These are phyloP conservation scores for Cryptosporidium andersoni DNA, from an alignment of 169 alveolate species.

Conservation along the genomic window DNA sequence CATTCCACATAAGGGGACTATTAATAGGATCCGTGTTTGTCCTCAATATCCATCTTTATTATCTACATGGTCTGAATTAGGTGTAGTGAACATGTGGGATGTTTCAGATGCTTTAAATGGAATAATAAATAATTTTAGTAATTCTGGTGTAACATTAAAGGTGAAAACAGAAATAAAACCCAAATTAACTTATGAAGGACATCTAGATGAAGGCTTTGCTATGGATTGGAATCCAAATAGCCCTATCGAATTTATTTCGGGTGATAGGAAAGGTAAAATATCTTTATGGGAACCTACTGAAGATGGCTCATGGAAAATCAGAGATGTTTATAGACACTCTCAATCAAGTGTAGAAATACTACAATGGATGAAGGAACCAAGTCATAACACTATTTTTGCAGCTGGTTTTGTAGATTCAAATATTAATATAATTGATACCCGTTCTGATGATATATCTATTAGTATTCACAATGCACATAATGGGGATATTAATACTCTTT, in stretches of 20 bases:
- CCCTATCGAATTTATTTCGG: constrained; percentile 46
- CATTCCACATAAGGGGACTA: constrained; percentile 64
- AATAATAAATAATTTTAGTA: background rate
- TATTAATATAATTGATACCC: constrained; percentile 33
- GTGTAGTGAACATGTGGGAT: constrained; percentile 61
- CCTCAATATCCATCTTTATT: constrained; percentile 60
- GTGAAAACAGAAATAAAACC: constrained; percentile 39
- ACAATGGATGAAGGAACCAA: constrained; percentile 47
- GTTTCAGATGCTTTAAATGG: constrained; percentile 23
- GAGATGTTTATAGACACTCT: constrained; percentile 8
- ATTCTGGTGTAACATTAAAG: constrained; percentile 16
- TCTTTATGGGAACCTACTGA: constrained; percentile 56
- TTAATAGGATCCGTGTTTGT: constrained; percentile 57
- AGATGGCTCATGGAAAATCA: constrained; percentile 56
- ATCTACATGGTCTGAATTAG: constrained; percentile 69
- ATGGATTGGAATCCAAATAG: constrained; percentile 70
- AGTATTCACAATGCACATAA: constrained; percentile 39
- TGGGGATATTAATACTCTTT: constrained; percentile 61
- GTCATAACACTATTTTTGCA: constrained; percentile 26
- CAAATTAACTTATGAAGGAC: constrained; percentile 42
- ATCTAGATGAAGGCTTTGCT: constrained; percentile 61
- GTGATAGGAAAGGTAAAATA: constrained; percentile 59
- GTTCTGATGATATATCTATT: constrained; percentile 16
- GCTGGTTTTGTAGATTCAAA: constrained; percentile 66
- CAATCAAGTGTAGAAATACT: constrained; percentile 64